Base-by-base conservation (phyloP, 2,329 filamentous ascomycete genomes). In the Aspergillus eucalypticola region DNA sequence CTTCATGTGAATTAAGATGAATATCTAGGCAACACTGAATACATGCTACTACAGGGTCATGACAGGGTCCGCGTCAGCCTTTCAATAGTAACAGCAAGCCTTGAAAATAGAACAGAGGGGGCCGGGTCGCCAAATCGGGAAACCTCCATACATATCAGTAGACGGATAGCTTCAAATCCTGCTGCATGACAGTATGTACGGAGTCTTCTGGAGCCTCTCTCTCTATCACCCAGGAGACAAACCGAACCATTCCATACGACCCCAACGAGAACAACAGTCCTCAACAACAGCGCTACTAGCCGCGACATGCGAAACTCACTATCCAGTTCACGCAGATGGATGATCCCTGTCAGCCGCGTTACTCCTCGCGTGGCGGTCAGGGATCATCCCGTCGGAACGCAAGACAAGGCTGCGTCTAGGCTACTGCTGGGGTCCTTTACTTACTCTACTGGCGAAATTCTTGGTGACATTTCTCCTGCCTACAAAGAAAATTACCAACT, bases 341-440 rank as follows among this genome's bases (percentile, higher is more conserved):
- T 54, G 58, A 71, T 71, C 69, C 69, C 67, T 72, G 69, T 65
- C 62, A 59, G 68, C 70, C 70, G 71, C 66, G 69, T 67, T 69
- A 69, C 51, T 59, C 25, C 38, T 23, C 17, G 17, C 21, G 38
- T n/a, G 39, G 25, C 39, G 38, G 41, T 60, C 62, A 60, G 60
- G 60, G 62, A 64, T 62, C 38, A 62, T 61, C 57, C 46, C 48
- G 42, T 42, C 44, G 50, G 23, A 15, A 32, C 19, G 27, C 13
- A 39, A 44, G 32, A 56, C 62, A 60, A 56, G 57, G 60, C 54
- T 64, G 57, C 62, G 54, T 50, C 52, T 60, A 56, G 60, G 59
- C 58, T 38, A 32, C 41, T 21, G 41, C 10, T 29, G 8, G 27
- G 27, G 25, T 25, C 25, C 25, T 25, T 25, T 25, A 25, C 25